Evolutionary conservation across 257 asterid species (phyloP).

Genomic region (Solanum sejunctum): DNA sequence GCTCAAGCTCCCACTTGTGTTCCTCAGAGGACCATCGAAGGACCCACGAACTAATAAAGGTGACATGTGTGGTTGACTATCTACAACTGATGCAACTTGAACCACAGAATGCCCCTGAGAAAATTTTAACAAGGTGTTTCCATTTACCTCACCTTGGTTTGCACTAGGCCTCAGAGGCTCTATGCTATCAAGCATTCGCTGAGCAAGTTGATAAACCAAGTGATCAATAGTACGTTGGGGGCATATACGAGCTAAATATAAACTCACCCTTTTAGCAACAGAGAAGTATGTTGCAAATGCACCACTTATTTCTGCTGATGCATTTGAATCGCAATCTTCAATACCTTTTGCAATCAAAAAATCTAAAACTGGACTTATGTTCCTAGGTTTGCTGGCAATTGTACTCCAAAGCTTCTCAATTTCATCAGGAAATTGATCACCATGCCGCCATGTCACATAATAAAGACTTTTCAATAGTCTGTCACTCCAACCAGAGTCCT

Average conservation of each 20-base stretch:
- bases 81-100: constrained; percentile 64
- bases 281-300: constrained; percentile 98
- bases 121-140: constrained; percentile 70
- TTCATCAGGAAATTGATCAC: constrained; percentile 99
- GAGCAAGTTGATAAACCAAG: constrained; percentile 97
- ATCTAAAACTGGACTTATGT: constrained; percentile 92
- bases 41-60: constrained; percentile 97
- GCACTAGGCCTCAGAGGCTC: constrained; percentile 57
- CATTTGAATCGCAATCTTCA: constrained; percentile 97
- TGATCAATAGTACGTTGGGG: constrained; percentile 98
- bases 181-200: constrained; percentile 88
- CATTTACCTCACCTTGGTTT: constrained; percentile 59
- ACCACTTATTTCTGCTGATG: constrained; percentile 98
- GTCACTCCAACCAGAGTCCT: constrained; percentile 97
- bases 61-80: constrained; percentile 96
- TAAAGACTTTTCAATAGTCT: constrained; percentile 87
- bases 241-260: constrained; percentile 93
- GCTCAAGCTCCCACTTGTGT: constrained; percentile 94
- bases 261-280: constrained; percentile 92
- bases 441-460: constrained; percentile 96
- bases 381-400: constrained; percentile 92
- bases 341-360: constrained; percentile 95
- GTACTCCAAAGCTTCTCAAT: constrained; percentile 99
- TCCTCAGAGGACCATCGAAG: constrained; percentile 88
- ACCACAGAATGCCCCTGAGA: constrained; percentile 82